Conservation (phyloP, 2,329 filamentous ascomycete species). For the Hypoxylon sp. region DNA sequence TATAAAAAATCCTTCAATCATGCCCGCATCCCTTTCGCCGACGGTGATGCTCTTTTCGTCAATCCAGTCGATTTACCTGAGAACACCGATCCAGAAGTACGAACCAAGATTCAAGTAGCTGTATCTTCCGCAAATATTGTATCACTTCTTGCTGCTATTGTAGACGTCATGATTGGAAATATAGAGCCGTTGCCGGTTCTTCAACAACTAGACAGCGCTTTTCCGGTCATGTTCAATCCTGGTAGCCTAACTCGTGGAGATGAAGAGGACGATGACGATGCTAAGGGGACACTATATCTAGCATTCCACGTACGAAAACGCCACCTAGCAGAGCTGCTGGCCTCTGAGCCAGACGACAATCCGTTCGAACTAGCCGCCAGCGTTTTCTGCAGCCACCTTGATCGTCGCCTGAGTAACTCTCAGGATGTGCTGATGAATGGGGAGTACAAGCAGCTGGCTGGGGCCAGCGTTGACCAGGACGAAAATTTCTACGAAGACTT, state of each 20-base stretch:
- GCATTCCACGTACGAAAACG: constrained; percentile 41
- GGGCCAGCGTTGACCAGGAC: constrained; percentile 19
- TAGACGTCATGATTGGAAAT: constrained; percentile 28
- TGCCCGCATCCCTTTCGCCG: constrained; percentile 35
- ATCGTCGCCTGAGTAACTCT: constrained; percentile 11
- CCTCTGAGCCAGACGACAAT: constrained; percentile 10
- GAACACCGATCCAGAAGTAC: constrained; percentile 20
- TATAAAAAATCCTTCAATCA: constrained; percentile 26
- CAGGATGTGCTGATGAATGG: constrained; percentile 27
- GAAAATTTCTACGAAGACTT: constrained; percentile 6
- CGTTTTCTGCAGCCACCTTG: constrained; percentile 39
- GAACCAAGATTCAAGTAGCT: constrained; percentile 24
- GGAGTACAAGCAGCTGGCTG: constrained; percentile 36
- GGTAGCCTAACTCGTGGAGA: constrained; percentile 6
- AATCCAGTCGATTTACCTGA: constrained; percentile 28
- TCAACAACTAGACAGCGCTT: constrained; percentile 39
- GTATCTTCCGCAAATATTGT: constrained; percentile 40
- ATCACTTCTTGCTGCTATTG: constrained; percentile 36
- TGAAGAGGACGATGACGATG: background rate
- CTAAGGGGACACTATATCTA: constrained; percentile 32
- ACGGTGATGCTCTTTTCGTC: constrained; percentile 30
- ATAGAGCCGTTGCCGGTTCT: constrained; percentile 25
- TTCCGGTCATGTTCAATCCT: constrained; percentile 32
- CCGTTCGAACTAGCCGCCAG: constrained; percentile 34
- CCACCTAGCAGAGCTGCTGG: constrained; percentile 34